Percentiles rank a stretch among this genome's conserved stretches.
These are phyloP conservation scores for Ampelocalamus luodianensis DNA, from an alignment of 176 grass and related monocot genomes.

Conservation along the genomic window DNA sequence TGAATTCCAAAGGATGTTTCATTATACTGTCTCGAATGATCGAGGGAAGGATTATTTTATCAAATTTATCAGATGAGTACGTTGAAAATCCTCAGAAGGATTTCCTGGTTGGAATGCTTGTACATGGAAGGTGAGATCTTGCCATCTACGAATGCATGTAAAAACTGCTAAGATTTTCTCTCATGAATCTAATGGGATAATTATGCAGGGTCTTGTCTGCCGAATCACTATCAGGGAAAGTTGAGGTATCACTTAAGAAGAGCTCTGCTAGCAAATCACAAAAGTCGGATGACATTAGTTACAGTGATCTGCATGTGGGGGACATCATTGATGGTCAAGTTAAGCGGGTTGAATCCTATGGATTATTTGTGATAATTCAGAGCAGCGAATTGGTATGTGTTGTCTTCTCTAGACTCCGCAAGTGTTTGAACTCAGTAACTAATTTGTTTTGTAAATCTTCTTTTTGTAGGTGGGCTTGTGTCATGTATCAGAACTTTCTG, in stretches of 20 bases:
- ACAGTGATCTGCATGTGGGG: slow-evolving; percentile 70
- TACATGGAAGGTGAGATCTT: slow-evolving; percentile 73
- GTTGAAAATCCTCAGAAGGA: slow-evolving; percentile 82
- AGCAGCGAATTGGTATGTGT: slow-evolving; percentile 67
- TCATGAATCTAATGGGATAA: slow-evolving; percentile 31
- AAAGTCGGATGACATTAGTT: slow-evolving; percentile 50
- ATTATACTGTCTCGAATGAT: slow-evolving; percentile 80
- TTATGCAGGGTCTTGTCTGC: slow-evolving; percentile 69
- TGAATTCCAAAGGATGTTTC: slow-evolving; percentile 91
- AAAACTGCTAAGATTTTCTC: background rate
- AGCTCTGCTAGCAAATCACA: slow-evolving; percentile 45
- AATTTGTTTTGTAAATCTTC: slow-evolving; percentile 29
- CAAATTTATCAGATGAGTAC: slow-evolving; percentile 85
- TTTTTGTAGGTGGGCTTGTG: slow-evolving; percentile 91
- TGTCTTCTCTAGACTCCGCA: slow-evolving; percentile 13
- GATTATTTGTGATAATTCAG: slow-evolving; percentile 79
- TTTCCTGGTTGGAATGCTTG: slow-evolving; percentile 86
- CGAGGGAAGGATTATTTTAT: slow-evolving; percentile 83
- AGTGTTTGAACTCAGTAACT: slow-evolving; percentile 15
- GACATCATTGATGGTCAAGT: slow-evolving; percentile 63
- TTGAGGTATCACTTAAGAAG: slow-evolving; percentile 82
- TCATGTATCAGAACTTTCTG: slow-evolving; percentile 90
- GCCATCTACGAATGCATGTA: slow-evolving; percentile 17
- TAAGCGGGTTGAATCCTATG: slow-evolving; percentile 57
- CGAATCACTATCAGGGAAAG: slow-evolving; percentile 67